Percentiles rank a stretch among this genome's conserved stretches.
phyloP scores from a whole-genome alignment of 495 filamentous ascomycete species.

The Niebla homalea region DNA sequence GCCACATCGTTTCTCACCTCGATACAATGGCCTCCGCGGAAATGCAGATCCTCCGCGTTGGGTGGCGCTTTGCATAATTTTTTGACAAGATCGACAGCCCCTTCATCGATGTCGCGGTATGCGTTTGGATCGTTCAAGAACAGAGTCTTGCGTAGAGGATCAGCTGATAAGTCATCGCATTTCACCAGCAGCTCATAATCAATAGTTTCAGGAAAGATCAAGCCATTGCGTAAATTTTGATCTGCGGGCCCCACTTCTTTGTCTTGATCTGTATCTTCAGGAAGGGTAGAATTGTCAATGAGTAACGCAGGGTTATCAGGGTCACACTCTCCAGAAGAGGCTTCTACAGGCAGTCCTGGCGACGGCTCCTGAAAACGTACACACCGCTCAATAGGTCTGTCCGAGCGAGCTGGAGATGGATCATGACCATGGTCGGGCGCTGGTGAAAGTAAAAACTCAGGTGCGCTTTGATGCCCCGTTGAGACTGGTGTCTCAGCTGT shows the following conservation, averaged over 20 bases:
- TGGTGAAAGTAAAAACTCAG: too few species aligned
- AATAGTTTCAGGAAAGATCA: not conserved
- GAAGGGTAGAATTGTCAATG: not conserved
- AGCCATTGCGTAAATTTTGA: not conserved
- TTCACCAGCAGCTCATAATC: not conserved
- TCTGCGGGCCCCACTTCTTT: not conserved
- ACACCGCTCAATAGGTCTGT: too few species aligned
- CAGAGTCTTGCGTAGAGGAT: not conserved
- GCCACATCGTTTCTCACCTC: not conserved
- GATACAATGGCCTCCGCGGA: conserved; percentile 3
- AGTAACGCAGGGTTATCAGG: too few species aligned
- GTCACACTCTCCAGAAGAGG: too few species aligned
- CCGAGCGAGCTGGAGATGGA: too few species aligned
- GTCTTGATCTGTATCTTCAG: not conserved
- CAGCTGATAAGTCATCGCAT: not conserved
- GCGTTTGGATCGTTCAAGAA: not conserved
- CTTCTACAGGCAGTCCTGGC: too few species aligned
- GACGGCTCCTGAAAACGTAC: too few species aligned
- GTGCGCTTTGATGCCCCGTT: too few species aligned
- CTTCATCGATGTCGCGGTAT: not conserved
- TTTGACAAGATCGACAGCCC: not conserved
- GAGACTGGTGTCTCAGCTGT: too few species aligned
- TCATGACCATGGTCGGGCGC: too few species aligned
- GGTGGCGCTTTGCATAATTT: not conserved
- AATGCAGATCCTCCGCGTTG: not conserved